Evolutionary conservation across 169 alveolate species (phyloP), one percentile per base, ranked within the genome.

Genomic region (Cystoisospora suis): DNA sequence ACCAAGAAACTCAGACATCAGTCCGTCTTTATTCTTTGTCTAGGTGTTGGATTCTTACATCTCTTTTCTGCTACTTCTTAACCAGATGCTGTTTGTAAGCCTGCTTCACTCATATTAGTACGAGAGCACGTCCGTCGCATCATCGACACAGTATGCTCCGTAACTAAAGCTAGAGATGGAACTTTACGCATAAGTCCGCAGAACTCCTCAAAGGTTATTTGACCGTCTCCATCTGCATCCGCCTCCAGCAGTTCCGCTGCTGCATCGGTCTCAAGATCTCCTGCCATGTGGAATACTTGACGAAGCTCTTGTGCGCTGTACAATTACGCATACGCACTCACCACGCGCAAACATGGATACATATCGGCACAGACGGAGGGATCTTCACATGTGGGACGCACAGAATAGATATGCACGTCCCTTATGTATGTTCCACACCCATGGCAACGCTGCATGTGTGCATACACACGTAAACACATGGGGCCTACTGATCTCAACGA

Each of bases 271-370:
- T 93, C 95, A 36, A 81, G 91, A 17, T 89, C 95, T n/a, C 94
- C 95, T 65, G 92, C 95, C 77, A 89, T 93, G 75, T 90, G 94
- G 70, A 93, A 89, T 61, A 93, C 95, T 47, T 93, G 94, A 23
- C 91, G 86, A 75, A 90, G 94, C 87, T 93, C 94, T 69, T 90
- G 87, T 42, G 93, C 89, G 69, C 97, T 96, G 65, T 61, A 59
- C 49, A 6, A 12, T 15, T 49, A 49, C 59, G 42, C 3, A 72
- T 12, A 53, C 12, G 12, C 29, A 53, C 65, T 12, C 65, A 53
- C 65, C 29, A 53, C 65, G 65, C 65, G 23, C 65, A 53, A 12
- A 23, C 65, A 53, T 53, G 23, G 65, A 53, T 15, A 53, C 65
- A 53, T 23, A 53, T 53, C 29, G 23, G 23, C 65, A 23, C 29